These are phyloP conservation scores for Eucalyptus dawsonii DNA, from an alignment of 345 rosid genomes.

Conservation along the genomic window DNA sequence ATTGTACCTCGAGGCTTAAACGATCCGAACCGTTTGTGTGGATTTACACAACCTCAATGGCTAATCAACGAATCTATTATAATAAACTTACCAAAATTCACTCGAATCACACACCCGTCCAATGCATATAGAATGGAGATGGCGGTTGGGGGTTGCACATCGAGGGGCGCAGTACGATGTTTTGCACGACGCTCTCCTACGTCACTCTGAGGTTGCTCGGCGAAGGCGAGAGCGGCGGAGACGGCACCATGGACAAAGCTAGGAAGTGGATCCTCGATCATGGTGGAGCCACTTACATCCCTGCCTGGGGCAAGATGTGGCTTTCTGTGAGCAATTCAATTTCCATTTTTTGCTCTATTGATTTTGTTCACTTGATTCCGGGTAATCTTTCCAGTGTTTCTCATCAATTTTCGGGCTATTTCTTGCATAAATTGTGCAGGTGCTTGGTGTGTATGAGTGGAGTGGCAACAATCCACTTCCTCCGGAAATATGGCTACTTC, in stretches of 20 bases:
- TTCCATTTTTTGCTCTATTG: background rate
- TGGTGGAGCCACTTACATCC: conserved; percentile 52
- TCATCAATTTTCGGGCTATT: background rate
- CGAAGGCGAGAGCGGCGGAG: conserved; percentile 19
- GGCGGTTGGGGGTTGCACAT: conserved; percentile 85
- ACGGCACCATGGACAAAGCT: conserved; percentile 27
- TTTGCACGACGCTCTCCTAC: conserved; percentile 32
- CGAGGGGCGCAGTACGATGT: conserved; percentile 56
- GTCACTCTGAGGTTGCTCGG: conserved; percentile 44
- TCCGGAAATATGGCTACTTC: conserved; percentile 71
- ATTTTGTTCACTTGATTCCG: background rate
- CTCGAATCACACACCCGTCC: too few relatives aligned
- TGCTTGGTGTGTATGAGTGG: conserved; percentile 76
- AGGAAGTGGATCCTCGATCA: conserved; percentile 47
- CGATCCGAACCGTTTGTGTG: background rate
- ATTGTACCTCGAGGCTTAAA: background rate
- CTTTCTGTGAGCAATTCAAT: conserved; percentile 26
- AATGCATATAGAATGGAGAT: conserved; percentile 29
- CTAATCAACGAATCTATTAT: background rate
- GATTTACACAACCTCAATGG: background rate
- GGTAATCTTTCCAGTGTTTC: background rate
- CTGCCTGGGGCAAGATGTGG: conserved; percentile 83
- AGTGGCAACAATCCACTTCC: conserved; percentile 57
- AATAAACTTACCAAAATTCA: background rate
- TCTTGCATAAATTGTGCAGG: conserved; percentile 1